Conservation (phyloP, 2,329 filamentous ascomycete genomes). For the Diaporthe nobilis region DNA sequence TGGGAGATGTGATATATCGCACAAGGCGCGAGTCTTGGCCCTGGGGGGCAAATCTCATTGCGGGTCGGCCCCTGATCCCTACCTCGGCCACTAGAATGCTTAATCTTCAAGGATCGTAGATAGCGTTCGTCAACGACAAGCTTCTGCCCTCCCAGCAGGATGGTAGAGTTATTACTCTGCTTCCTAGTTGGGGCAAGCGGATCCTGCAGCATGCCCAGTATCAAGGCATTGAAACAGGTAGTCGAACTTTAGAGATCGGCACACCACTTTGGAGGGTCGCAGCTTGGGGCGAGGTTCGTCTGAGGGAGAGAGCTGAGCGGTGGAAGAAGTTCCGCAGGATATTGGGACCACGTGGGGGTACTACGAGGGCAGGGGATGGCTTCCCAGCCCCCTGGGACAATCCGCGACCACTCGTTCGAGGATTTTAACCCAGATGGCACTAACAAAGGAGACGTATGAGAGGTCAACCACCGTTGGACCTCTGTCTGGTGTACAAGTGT, state of each 20-base stretch:
- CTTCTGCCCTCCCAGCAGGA: slow-evolving; percentile 22
- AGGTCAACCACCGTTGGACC: background rate
- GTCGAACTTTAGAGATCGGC: slow-evolving; percentile 13
- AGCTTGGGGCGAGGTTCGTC: background rate
- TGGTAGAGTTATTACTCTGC: slow-evolving; percentile 4
- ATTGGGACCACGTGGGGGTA: slow-evolving; percentile 18
- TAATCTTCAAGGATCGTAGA: slow-evolving; percentile 18
- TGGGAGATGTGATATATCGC: background rate
- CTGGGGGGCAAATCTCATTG: background rate
- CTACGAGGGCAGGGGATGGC: background rate
- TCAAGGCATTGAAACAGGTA: slow-evolving; percentile 22
- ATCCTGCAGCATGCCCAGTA: background rate
- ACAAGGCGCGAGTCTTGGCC: background rate
- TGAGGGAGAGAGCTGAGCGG: slow-evolving; percentile 24
- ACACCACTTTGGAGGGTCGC: background rate
- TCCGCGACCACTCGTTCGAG: background rate
- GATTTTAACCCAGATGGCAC: background rate
- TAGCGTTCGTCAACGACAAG: slow-evolving; percentile 15
- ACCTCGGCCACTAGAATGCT: slow-evolving; percentile 26
- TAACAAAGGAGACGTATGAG: background rate
- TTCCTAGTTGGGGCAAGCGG: slow-evolving; percentile 19
- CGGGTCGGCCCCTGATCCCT: slow-evolving; percentile 17
- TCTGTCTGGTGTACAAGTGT: background rate
- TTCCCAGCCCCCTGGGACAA: background rate
- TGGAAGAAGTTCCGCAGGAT: slow-evolving; percentile 21